Evolutionary conservation across 2,329 filamentous ascomycete genomes (phyloP).

Genomic region (Grosmannia huntii): DNA sequence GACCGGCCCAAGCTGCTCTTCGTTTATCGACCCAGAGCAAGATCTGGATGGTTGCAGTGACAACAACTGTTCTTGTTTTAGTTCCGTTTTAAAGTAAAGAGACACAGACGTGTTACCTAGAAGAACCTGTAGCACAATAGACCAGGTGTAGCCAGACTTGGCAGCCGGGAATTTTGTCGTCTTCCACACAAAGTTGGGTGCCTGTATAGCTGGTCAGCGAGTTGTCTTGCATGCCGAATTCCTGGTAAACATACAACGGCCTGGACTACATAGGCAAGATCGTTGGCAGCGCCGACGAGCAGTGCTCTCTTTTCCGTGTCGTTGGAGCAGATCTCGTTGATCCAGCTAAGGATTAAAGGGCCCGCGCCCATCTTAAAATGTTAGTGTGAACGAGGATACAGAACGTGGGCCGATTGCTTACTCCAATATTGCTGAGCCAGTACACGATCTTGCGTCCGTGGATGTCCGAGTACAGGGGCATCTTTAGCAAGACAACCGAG

Average conservation of each 20-base stretch:
- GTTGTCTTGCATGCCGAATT: background rate
- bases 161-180: constrained; percentile 25
- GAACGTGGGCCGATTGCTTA: constrained; percentile 10
- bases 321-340: constrained; percentile 15
- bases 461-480: constrained; percentile 24
- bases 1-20: background rate
- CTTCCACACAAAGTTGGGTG: constrained; percentile 29
- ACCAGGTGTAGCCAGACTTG: constrained; percentile 23
- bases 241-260: constrained; percentile 15
- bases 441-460: constrained; percentile 23
- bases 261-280: constrained; percentile 16
- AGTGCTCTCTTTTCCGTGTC: constrained; percentile 17
- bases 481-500: constrained; percentile 18
- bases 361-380: constrained; percentile 19
- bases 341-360: constrained; percentile 23
- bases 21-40: background rate
- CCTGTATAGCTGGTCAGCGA: constrained; percentile 7
- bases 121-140: constrained; percentile 20
- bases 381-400: background rate
- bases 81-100: background rate
- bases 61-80: background rate
- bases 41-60: background rate
- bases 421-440: constrained; percentile 23
- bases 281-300: constrained; percentile 14
- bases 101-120: constrained; percentile 16